Conservation (phyloP, 139 green algal genomes). For the Nannochloris sp. region DNA sequence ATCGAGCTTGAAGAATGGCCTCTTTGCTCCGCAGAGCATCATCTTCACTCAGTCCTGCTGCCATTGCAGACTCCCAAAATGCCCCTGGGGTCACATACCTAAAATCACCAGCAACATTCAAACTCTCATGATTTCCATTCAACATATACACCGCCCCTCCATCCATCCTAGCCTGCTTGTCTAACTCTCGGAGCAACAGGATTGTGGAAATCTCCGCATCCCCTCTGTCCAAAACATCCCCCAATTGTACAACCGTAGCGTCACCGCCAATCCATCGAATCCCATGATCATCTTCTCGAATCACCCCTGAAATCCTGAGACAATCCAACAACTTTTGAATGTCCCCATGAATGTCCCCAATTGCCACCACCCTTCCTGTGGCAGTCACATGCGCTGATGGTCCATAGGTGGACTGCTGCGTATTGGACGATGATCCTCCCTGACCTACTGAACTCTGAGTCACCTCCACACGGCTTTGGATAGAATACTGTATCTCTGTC, state of each 20-base stretch:
- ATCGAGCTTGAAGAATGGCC: conserved; percentile 39
- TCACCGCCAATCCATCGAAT: conserved; percentile 67
- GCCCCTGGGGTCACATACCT: conserved; percentile 79
- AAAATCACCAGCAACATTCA: conserved; percentile 84
- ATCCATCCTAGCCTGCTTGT: conserved; percentile 56
- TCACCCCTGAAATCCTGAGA: conserved; percentile 61
- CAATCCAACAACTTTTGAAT: conserved; percentile 63
- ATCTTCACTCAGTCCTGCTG: conserved; percentile 51
- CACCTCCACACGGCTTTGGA: too few relatives aligned
- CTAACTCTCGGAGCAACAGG: conserved; percentile 69
- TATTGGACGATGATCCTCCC: too few relatives aligned
- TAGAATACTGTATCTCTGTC: too few relatives aligned
- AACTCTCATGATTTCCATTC: conserved; percentile 88
- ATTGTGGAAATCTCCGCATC: conserved; percentile 81
- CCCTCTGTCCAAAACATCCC: conserved; percentile 83
- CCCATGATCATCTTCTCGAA: conserved; percentile 35
- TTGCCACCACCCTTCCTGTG: conserved; percentile 45
- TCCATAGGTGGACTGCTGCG: conserved; percentile 2
- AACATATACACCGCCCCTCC: conserved; percentile 85
- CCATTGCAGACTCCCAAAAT: conserved; percentile 69
- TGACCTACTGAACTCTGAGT: too few relatives aligned
- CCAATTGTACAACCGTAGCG: conserved; percentile 81
- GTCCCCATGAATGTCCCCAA: conserved; percentile 88
- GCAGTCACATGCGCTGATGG: conserved; percentile 61
- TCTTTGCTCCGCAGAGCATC: conserved; percentile 39